Evolutionary conservation across 805 yeast species (phyloP).

Genomic region (Starmerella vaccinii): DNA sequence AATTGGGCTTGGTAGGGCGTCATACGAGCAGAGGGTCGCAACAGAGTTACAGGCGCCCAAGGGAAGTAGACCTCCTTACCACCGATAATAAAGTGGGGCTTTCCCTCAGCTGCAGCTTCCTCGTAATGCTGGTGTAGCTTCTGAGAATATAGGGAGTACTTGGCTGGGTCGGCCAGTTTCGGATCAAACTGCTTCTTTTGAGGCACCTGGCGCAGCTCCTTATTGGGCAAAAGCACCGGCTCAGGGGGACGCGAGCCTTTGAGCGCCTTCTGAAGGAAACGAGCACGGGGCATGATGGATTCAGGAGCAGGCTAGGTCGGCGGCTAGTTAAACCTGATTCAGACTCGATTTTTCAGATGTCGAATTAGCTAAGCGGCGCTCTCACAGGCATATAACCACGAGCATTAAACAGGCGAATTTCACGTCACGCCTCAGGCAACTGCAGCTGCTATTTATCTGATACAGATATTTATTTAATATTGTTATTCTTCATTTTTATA

Average conservation of each 20-base stretch:
- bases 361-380: not conserved
- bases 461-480: too few species aligned
- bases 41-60: slow-evolving; percentile 63
- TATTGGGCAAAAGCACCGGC: slow-evolving; percentile 19
- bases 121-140: slow-evolving; percentile 14
- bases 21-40: slow-evolving; percentile 91
- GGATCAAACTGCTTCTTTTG: slow-evolving; percentile 14
- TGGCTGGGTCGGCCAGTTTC: slow-evolving; percentile 19
- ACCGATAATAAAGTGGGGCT: slow-evolving; percentile 78
- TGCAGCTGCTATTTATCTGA: too few species aligned
- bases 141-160: slow-evolving; percentile 23
- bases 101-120: slow-evolving; percentile 32
- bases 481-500: too few species aligned
- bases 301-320: not conserved
- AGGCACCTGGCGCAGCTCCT: slow-evolving; percentile 5
- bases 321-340: not conserved
- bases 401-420: not conserved
- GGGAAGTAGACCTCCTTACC: slow-evolving; percentile 72
- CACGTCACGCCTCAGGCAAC: not conserved
- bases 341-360: slow-evolving; percentile 11
- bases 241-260: slow-evolving; percentile 23
- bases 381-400: not conserved
- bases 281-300: slow-evolving; percentile 23
- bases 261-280: slow-evolving; percentile 22
- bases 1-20: slow-evolving; percentile 96